phyloP scores from a whole-genome alignment of 192 early-diverging fungal species.

The Mortierella alpina region DNA sequence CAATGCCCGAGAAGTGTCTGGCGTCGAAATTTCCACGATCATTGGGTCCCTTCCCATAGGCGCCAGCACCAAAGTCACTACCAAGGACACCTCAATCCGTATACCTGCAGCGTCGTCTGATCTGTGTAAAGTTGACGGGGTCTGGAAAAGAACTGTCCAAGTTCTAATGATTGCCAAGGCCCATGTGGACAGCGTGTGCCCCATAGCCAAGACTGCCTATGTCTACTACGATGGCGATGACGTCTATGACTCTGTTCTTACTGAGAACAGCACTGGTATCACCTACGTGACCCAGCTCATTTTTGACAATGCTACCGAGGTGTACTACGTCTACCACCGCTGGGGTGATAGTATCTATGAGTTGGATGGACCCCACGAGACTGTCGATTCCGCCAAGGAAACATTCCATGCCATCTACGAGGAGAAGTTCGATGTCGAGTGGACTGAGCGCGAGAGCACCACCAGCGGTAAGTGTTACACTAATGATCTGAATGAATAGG shows the following conservation, averaged over 20 bases:
- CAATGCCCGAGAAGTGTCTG: too few species aligned
- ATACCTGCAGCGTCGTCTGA: not conserved
- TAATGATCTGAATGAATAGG: not conserved
- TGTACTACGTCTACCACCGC: constrained; percentile 18
- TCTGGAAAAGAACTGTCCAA: constrained; percentile 32
- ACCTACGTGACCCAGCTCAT: constrained; percentile 18
- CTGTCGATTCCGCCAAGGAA: constrained; percentile 30
- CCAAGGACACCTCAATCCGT: too few species aligned
- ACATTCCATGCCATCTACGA: constrained; percentile 27
- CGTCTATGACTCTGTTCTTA: constrained; percentile 28
- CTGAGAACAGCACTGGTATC: constrained; percentile 33
- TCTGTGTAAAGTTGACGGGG: constrained; percentile 20
- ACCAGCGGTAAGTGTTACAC: constrained; percentile 18
- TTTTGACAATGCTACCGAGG: constrained; percentile 1
- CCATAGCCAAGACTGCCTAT: constrained; percentile 28
- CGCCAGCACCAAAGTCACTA: too few species aligned
- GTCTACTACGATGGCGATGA: constrained; percentile 35
- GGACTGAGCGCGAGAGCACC: constrained; percentile 20
- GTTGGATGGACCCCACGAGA: constrained; percentile 35
- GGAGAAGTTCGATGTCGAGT: constrained; percentile 25
- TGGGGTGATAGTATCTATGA: constrained; percentile 34
- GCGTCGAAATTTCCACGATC: too few species aligned
- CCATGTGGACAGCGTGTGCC: constrained; percentile 18
- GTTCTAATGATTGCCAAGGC: constrained; percentile 36
- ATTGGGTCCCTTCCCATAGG: too few species aligned